Percentiles rank a stretch among this genome's conserved stretches.
These are phyloP conservation scores for Phaeosphaeria sp. DNA, from an alignment of 2,329 filamentous ascomycete species.

Conservation along the genomic window DNA sequence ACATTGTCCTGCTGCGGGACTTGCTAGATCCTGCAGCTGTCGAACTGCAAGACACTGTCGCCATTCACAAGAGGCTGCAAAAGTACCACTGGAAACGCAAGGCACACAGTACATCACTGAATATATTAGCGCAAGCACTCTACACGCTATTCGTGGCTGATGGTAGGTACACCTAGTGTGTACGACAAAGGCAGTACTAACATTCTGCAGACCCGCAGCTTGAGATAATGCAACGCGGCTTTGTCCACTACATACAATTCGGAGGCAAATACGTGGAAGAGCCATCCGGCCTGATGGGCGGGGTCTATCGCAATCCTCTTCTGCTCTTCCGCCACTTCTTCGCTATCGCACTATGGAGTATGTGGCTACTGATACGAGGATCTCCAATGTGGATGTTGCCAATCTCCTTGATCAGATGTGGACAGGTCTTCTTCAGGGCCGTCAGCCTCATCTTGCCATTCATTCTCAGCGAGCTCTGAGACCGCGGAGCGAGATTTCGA, in stretches of 20 bases:
- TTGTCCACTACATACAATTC: neutral
- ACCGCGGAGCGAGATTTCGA: too few species aligned
- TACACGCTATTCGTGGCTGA: conserved; percentile 87
- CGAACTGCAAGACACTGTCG: conserved; percentile 67
- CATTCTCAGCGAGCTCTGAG: too few species aligned
- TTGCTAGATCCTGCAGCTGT: conserved; percentile 73
- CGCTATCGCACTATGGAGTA: neutral
- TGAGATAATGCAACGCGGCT: neutral
- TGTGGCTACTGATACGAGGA: neutral
- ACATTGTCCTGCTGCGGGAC: conserved; percentile 76
- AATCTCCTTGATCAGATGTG: neutral
- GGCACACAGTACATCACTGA: conserved; percentile 81
- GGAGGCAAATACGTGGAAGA: neutral
- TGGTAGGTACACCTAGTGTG: neutral
- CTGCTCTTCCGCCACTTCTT: neutral
- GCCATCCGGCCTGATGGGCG: neutral
- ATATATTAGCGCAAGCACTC: conserved; percentile 91
- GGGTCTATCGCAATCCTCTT: neutral
- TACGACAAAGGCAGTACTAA: neutral
- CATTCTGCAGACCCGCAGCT: neutral
- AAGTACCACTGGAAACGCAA: conserved; percentile 88
- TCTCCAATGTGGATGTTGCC: neutral
- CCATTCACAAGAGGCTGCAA: conserved; percentile 71
- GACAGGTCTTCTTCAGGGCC: neutral
- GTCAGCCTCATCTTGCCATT: neutral